Conservation (phyloP, 2,329 filamentous ascomycete species). For the Colletotrichum graminicola region DNA sequence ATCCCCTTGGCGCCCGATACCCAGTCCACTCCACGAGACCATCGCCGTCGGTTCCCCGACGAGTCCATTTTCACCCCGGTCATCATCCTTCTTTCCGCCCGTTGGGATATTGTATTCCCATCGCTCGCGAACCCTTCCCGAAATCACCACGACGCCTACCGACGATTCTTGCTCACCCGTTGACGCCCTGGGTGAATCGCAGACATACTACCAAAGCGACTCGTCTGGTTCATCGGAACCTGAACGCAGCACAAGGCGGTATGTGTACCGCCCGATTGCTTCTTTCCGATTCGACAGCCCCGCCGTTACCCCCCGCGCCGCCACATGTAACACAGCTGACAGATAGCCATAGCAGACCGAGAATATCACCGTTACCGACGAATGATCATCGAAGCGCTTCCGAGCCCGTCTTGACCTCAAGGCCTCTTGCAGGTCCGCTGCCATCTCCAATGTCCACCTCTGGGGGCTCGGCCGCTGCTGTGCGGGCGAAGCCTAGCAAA, state of each 20-base stretch:
- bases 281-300: constrained; percentile 1
- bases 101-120: constrained; percentile 46
- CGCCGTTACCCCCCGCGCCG: neutral
- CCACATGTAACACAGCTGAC: constrained; percentile 33
- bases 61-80: constrained; percentile 50
- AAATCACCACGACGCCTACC: constrained; percentile 50
- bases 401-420: constrained; percentile 57
- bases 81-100: constrained; percentile 45
- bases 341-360: constrained; percentile 45
- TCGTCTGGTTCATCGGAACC: constrained; percentile 52
- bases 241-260: constrained; percentile 50
- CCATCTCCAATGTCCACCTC: constrained; percentile 57
- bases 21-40: constrained; percentile 62
- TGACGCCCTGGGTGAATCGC: constrained; percentile 42
- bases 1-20: constrained; percentile 61
- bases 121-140: constrained; percentile 47
- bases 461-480: constrained; percentile 59
- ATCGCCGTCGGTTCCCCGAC: constrained; percentile 58
- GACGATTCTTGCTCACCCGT: constrained; percentile 45
- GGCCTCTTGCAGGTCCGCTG: constrained; percentile 57
- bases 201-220: constrained; percentile 54
- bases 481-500: constrained; percentile 55
- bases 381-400: constrained; percentile 64
- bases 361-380: constrained; percentile 51
- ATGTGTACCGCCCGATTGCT: constrained; percentile 43